Conservation (phyloP, 805 yeast genomes). For the Kodamaea leandrae region DNA sequence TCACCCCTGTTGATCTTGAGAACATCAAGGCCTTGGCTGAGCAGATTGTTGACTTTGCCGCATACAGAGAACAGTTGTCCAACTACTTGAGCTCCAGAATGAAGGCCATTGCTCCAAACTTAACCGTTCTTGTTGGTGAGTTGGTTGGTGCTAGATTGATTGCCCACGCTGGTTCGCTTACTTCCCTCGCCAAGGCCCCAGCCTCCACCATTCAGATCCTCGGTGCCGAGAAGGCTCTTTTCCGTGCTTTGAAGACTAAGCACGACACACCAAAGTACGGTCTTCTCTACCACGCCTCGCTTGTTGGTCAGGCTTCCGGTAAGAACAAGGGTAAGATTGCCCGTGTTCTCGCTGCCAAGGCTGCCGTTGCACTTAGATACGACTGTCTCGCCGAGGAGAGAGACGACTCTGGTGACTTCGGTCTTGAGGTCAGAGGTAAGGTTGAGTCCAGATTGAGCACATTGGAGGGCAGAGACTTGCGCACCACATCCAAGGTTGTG, state of each 20-base stretch:
- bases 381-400: constrained; percentile 97
- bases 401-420: constrained; percentile 92
- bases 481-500: constrained; percentile 81
- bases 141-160: constrained; percentile 97
- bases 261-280: constrained; percentile 99
- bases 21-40: constrained; percentile 91
- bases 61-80: constrained; percentile 93
- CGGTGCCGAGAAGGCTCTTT: constrained; percentile 98
- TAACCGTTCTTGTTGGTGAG: constrained; percentile 94
- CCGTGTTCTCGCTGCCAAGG: constrained; percentile 97
- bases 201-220: constrained; percentile 97
- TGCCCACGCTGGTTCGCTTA: constrained; percentile 94
- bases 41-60: constrained; percentile 93
- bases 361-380: constrained; percentile 93
- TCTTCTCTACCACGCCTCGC: constrained; percentile 91
- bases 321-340: constrained; percentile 99
- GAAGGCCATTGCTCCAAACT: constrained; percentile 98
- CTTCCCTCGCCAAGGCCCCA: constrained; percentile 95
- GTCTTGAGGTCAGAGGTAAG: constrained; percentile 85
- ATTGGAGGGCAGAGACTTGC: constrained; percentile 93
- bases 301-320: constrained; percentile 97
- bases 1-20: constrained; percentile 82
- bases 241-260: constrained; percentile 97
- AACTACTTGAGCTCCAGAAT: constrained; percentile 89
- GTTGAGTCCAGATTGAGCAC: constrained; percentile 93